Percentiles rank a stretch among this genome's conserved stretches.
Evolutionary conservation across 2,329 filamentous ascomycete species (phyloP).

Genomic region (Cercospora brassicicola): DNA sequence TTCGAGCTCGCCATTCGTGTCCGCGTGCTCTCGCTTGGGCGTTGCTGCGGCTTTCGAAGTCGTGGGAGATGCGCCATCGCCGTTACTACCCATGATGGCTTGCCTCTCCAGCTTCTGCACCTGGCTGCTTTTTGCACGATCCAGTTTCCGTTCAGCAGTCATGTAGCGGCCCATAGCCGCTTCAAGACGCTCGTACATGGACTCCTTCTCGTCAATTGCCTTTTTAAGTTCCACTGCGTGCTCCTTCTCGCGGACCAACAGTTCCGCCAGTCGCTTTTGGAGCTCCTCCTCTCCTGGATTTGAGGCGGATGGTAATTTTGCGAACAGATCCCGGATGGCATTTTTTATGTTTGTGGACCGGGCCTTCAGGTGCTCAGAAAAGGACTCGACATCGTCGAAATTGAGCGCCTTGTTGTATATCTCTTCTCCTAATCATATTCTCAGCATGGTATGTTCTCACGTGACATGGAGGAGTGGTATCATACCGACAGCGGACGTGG

Average conservation of each 20-base stretch:
- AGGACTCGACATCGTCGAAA: conserved; percentile 59
- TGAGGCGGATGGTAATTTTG: conserved; percentile 51
- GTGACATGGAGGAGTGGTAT: conserved; percentile 24
- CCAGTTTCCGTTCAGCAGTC: conserved; percentile 91
- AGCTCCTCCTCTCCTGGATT: conserved; percentile 67
- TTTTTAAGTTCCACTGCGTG: conserved; percentile 33
- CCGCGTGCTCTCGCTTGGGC: conserved; percentile 52
- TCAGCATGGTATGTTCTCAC: conserved; percentile 36
- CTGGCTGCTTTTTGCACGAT: conserved; percentile 82
- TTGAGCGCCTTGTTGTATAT: conserved; percentile 55
- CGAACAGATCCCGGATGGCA: conserved; percentile 69
- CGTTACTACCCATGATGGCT: conserved; percentile 68
- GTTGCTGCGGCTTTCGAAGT: conserved; percentile 42
- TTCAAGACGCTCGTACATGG: conserved; percentile 79
- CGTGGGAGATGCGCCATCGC: conserved; percentile 45
- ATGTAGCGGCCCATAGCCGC: conserved; percentile 87
- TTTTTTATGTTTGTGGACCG: conserved; percentile 75
- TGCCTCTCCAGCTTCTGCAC: conserved; percentile 91
- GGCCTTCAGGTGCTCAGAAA: conserved; percentile 76
- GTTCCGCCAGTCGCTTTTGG: conserved; percentile 70
- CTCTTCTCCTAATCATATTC: conserved; percentile 37
- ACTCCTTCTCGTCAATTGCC: conserved; percentile 35
- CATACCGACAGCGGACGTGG: conserved; percentile 37
- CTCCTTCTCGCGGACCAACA: conserved; percentile 78
- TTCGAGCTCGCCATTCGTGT: conserved; percentile 55